Evolutionary conservation across 208 protist species (phyloP), one percentile per base, ranked within the genome.

Genomic region (Leptomonas pyrrhocoris): DNA sequence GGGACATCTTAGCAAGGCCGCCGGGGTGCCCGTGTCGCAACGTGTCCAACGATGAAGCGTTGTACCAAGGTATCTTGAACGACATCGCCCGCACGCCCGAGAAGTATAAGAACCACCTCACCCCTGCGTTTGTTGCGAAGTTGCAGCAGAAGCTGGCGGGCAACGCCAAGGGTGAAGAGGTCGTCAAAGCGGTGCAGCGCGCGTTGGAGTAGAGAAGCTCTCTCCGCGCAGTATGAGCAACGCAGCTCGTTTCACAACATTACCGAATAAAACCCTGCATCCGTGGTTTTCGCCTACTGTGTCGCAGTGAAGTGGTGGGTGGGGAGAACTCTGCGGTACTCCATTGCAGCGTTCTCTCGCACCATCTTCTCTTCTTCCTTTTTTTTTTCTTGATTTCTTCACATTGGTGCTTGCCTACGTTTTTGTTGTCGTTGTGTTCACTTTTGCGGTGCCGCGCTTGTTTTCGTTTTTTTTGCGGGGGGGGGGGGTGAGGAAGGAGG

Each of bases 11-110:
- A 18, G 45, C 51, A 2, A 60, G 62, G n/a, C 34, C 76, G 21
- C 58, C 68, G 34, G 69, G 71, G 43, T 87, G 81, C 60, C 38
- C 56, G 7, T 58, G 75, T 36, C 79, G 82, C 53, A 89, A 92
- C 62, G 66, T 50, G 1, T 62, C 59, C 6, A 84, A 80, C 60
- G 83, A 93, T 51, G 66, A 70, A 23, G 79, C 79, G 0, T 25
- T 94, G 27, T 57, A 81, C 40, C 54, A 42, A 0, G 48, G 70
- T 34, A 60, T 79, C n/a, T 68, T 81, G 57, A 70, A 59, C 11
- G 73, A 78, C 21, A 38, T 94, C 4, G 27, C 55, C n/a, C 46
- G 50, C 16, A 80, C 80, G 18, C 65, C 75, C 8, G 70, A 77
- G 8, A 57, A 50, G 56, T 81, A 86, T 23, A 50, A 63, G 31